Evolutionary conservation across 306 rosid species (phyloP).

Genomic region (Chamaecrista fasciculata): DNA sequence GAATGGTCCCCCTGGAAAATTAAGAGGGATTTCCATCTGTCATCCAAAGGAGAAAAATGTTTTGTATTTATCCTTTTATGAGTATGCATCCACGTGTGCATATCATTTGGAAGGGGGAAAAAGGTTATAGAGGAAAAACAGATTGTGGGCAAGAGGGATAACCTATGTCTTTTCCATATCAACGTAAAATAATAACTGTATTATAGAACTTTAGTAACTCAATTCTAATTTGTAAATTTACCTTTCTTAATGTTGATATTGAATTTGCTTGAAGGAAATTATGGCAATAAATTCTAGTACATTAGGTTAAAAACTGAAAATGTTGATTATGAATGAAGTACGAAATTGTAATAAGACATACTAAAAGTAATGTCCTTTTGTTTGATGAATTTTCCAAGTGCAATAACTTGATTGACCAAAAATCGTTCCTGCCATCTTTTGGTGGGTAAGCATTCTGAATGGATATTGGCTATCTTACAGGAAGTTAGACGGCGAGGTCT

Average conservation of each 20-base stretch:
- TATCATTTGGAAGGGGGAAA: background rate
- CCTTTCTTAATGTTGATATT: background rate
- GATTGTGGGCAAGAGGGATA: background rate
- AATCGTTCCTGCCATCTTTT: constrained; percentile 15
- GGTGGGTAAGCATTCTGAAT: constrained; percentile 17
- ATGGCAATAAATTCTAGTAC: constrained; percentile 1
- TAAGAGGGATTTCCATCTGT: constrained; percentile 16
- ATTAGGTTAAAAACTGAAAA: constrained; percentile 6
- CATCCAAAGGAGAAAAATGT: constrained; percentile 23
- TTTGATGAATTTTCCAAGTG: background rate
- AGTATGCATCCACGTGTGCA: constrained; percentile 2
- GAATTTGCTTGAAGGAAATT: background rate
- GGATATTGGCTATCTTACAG: constrained; percentile 43
- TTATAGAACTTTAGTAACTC: background rate
- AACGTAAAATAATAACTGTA: too few species aligned
- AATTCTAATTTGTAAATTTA: background rate
- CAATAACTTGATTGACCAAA: constrained; percentile 19
- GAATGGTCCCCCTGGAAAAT: constrained; percentile 12
- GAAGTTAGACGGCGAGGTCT: constrained; percentile 87
- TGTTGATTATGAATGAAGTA: constrained; percentile 5
- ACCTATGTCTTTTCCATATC: background rate
- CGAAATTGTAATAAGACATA: background rate
- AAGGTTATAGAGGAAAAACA: background rate
- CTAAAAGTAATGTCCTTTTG: background rate
- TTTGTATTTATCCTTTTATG: constrained; percentile 19